Evolutionary conservation across 2,329 filamentous ascomycete species (phyloP), one percentile per base, ranked within the genome.

Genomic region (Didymella lethalis): DNA sequence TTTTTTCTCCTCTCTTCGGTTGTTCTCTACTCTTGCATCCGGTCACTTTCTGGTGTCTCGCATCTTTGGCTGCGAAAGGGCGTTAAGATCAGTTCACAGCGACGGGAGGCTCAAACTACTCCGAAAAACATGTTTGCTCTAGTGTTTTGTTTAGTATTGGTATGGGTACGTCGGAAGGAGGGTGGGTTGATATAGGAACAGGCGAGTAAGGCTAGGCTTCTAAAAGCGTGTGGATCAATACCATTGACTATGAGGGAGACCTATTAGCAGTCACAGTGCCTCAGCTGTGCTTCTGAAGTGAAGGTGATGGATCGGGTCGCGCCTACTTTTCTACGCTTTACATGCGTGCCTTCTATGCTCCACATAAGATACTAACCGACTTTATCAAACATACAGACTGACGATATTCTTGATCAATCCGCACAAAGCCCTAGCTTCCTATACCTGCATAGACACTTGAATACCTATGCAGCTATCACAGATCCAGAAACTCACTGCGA

Each of bases 21-120:
- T 44, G 41, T 44, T 44, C 25, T 44, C 41, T 44, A 44, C 69
- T 65, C 64, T 69, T 73, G 70, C 70, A 57, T 72, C 66, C 71
- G 69, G 67, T 71, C 71, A 69, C 67, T 73, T 64, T 62, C 14
- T 63, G 60, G 63, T 63, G 65, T 64, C 48, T 60, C 59, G 65
- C 65, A 53, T 57, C 57, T 46, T 59, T 50, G 36, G 38, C 38
- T 52, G 63, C 60, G 61, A 64, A 63, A 61, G 64, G 67, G 52
- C 64, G 69, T 72, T 68, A 52, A 67, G 59, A 67, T 62, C 44
- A 48, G 54, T 50, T 40, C 48, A 41, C 63, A 54, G 66, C 66
- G 64, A 65, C 31, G 64, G 68, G 65, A 65, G 64, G 66, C 57
- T 60, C 32, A 61, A 57, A 52, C 45, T 49, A 26, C 41, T n/a